Evolutionary conservation across 116 monocot genomes (phyloP).

Genomic region (Phalaenopsis hybrid): DNA sequence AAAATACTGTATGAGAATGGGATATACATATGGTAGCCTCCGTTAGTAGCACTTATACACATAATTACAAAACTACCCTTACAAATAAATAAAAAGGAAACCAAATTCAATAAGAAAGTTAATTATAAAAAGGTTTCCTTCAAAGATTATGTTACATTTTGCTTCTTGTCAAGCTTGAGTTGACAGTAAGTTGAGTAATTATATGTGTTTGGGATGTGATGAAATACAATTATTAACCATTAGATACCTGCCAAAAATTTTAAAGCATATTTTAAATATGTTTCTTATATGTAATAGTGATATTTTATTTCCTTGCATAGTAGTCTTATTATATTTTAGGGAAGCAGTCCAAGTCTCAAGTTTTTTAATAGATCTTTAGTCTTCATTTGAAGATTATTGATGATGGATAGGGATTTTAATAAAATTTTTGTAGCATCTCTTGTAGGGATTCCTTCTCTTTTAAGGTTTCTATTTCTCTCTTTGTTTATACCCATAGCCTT

Average conservation of each 20-base stretch:
- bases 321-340: not conserved
- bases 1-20: too few relatives aligned
- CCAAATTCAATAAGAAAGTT: too few relatives aligned
- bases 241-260: too few relatives aligned
- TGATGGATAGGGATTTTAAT: not conserved
- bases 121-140: too few relatives aligned
- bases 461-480: not conserved
- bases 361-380: not conserved
- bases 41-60: too few relatives aligned
- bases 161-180: not conserved
- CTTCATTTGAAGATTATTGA: not conserved
- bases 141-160: not conserved
- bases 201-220: not conserved
- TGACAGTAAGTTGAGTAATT: not conserved
- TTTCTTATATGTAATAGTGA: not conserved
- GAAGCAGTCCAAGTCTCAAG: not conserved
- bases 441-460: not conserved
- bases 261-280: not conserved
- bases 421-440: not conserved
- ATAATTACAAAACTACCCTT: too few relatives aligned
- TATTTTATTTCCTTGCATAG: not conserved
- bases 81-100: too few relatives aligned
- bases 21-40: too few relatives aligned
- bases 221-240: too few relatives aligned
- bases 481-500: not conserved